Conservation (phyloP, 1,284 basidiomycete genomes). For the Rhizopogon parksii region DNA sequence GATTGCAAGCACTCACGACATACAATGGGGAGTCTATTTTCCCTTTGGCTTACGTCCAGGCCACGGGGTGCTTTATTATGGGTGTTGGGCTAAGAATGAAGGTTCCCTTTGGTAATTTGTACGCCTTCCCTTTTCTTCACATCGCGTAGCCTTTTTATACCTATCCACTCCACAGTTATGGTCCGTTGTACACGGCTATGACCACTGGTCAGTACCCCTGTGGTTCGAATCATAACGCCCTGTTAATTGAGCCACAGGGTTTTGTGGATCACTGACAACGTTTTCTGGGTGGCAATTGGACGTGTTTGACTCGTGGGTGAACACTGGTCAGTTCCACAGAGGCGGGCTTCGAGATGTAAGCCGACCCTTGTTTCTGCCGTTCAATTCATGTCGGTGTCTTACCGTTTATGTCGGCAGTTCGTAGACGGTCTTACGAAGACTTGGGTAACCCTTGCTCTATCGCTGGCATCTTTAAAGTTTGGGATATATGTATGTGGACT, state of each 20-base stretch:
- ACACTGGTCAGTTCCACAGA: constrained; percentile 52
- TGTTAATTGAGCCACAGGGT: constrained; percentile 45
- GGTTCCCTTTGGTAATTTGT: constrained; percentile 70
- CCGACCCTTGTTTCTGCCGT: constrained; percentile 11
- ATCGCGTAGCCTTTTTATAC: constrained; percentile 9
- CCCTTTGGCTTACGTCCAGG: constrained; percentile 83
- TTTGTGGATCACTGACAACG: constrained; percentile 94
- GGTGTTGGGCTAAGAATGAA: constrained; percentile 69
- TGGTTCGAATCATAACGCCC: constrained; percentile 4
- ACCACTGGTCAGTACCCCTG: constrained; percentile 61
- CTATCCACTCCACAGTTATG: constrained; percentile 52
- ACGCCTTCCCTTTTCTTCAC: constrained; percentile 28
- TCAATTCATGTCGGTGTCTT: not conserved
- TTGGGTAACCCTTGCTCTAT: constrained; percentile 71
- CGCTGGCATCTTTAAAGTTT: constrained; percentile 58
- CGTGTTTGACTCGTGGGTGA: constrained; percentile 82
- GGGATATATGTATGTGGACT: constrained; percentile 48
- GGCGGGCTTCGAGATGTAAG: constrained; percentile 75
- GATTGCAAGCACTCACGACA: constrained; percentile 61
- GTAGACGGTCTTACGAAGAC: constrained; percentile 82
- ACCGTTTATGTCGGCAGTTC: constrained; percentile 43
- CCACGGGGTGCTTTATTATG: constrained; percentile 89
- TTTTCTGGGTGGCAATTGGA: constrained; percentile 95
- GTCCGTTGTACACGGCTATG: constrained; percentile 80
- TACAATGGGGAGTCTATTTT: constrained; percentile 78